A percentile compares a stretch with the other conserved stretches of the same genome.
These are phyloP conservation scores for Metschnikowia dekortorum DNA, from an alignment of 805 yeast species.

Conservation along the genomic window DNA sequence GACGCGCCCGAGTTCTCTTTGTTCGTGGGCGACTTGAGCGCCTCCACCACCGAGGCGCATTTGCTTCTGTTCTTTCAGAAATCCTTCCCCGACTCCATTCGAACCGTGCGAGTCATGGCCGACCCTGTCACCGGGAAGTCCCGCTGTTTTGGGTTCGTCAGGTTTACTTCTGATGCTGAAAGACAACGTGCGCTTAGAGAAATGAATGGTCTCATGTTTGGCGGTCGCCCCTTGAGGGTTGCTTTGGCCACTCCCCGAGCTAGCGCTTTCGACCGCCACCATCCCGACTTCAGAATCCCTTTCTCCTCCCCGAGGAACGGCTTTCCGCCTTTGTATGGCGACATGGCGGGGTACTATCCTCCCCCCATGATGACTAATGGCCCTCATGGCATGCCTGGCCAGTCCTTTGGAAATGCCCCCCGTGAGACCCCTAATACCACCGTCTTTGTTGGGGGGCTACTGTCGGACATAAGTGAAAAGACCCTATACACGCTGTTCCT, in stretches of 20 bases:
- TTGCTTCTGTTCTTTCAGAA: constrained; percentile 67
- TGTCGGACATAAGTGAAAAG: constrained; percentile 58
- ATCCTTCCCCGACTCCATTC: constrained; percentile 56
- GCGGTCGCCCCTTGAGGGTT: constrained; percentile 71
- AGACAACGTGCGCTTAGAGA: constrained; percentile 63
- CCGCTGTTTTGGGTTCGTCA: constrained; percentile 75
- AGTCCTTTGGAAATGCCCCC: neutral
- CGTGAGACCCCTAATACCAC: constrained; percentile 65
- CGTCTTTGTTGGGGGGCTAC: constrained; percentile 73
- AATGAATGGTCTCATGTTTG: constrained; percentile 79
- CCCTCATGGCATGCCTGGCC: neutral
- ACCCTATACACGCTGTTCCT: constrained; percentile 58
- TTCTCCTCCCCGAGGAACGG: neutral
- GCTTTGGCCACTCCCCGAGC: constrained; percentile 76
- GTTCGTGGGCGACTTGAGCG: constrained; percentile 80
- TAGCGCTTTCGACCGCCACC: constrained; percentile 8
- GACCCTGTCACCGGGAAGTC: constrained; percentile 77
- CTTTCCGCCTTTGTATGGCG: neutral
- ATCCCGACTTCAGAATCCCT: neutral
- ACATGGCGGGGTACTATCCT: constrained; percentile 3
- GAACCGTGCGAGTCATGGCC: constrained; percentile 81
- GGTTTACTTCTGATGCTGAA: constrained; percentile 68
- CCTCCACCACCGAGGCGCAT: constrained; percentile 78
- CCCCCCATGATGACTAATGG: constrained; percentile 1
- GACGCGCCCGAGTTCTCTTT: constrained; percentile 73